These are phyloP conservation scores for Geranomyces michiganensis DNA, from an alignment of 192 early-diverging fungal species.

Conservation along the genomic window DNA sequence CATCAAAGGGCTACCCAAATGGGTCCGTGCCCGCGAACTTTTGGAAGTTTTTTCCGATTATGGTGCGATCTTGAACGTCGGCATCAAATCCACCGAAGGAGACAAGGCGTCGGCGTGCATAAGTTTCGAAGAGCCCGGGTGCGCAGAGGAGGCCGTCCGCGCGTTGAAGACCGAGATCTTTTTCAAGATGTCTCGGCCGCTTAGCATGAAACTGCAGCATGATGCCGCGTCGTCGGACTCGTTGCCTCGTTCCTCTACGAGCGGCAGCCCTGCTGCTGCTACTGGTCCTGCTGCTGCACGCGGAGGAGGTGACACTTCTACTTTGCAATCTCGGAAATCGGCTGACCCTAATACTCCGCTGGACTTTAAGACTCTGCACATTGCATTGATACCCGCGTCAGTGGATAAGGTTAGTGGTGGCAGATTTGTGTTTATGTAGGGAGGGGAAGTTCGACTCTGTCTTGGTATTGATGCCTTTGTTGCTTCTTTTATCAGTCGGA, in stretches of 20 bases:
- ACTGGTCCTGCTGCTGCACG: too few species aligned
- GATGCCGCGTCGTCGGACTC: conserved; percentile 6
- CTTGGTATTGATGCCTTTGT: conserved; percentile 1
- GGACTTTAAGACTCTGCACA: conserved; percentile 35
- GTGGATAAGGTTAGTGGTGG: conserved; percentile 42
- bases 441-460: too few species aligned
- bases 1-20: conserved; percentile 46
- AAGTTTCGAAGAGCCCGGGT: conserved; percentile 40
- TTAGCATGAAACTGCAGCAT: conserved; percentile 40
- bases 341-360: neutral
- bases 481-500: conserved; percentile 35
- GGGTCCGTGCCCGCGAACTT: conserved; percentile 46
- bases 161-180: conserved; percentile 37
- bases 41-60: conserved; percentile 48
- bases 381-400: conserved; percentile 39
- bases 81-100: conserved; percentile 33
- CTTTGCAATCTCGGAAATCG: neutral
- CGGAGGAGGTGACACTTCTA: neutral
- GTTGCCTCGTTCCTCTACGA: neutral
- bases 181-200: conserved; percentile 40
- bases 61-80: conserved; percentile 48
- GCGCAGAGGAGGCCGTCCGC: conserved; percentile 40
- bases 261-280: neutral
- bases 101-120: conserved; percentile 44
- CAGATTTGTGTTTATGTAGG: too few species aligned